A percentile compares a stretch with the other conserved stretches of the same genome.
Evolutionary conservation across 805 yeast species (phyloP).

Genomic region (Clavispora carvajalis): DNA sequence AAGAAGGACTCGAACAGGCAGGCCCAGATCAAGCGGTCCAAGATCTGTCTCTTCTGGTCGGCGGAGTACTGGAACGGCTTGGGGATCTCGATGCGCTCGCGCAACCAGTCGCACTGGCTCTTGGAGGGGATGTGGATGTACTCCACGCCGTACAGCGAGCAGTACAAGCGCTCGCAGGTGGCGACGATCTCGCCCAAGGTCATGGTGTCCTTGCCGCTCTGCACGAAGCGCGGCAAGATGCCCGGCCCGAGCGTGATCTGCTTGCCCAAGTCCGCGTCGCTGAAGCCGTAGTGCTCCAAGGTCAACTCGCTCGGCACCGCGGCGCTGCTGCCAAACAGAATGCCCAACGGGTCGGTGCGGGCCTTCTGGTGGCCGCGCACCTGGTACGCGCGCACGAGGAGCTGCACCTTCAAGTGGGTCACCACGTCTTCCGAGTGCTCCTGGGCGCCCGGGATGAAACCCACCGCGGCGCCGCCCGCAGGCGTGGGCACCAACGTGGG

Average conservation of each 20-base stretch:
- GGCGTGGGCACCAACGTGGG: slow-evolving; percentile 85
- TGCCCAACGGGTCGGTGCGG: slow-evolving; percentile 89
- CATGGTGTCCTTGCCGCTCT: slow-evolving; percentile 56
- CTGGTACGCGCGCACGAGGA: slow-evolving; percentile 96
- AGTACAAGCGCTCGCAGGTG: slow-evolving; percentile 78
- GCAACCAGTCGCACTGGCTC: slow-evolving; percentile 95
- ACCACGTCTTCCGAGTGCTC: slow-evolving; percentile 59
- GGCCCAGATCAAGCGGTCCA: slow-evolving; percentile 96
- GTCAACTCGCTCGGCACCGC: slow-evolving; percentile 81
- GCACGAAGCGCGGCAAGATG: slow-evolving; percentile 86
- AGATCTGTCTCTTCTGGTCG: slow-evolving; percentile 92
- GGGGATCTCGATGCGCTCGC: slow-evolving; percentile 94
- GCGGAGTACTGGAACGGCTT: slow-evolving; percentile 72
- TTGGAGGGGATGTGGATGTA: slow-evolving; percentile 95
- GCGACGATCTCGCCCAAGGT: slow-evolving; percentile 73
- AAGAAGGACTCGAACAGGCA: slow-evolving; percentile 89
- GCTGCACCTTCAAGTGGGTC: slow-evolving; percentile 90
- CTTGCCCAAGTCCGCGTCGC: slow-evolving; percentile 77
- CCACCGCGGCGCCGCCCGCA: slow-evolving; percentile 61
- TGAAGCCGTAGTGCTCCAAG: slow-evolving; percentile 86
- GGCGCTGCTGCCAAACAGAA: slow-evolving; percentile 71
- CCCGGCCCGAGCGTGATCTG: slow-evolving; percentile 95
- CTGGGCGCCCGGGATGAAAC: slow-evolving; percentile 49
- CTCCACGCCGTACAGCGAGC: slow-evolving; percentile 87
- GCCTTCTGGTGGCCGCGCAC: slow-evolving; percentile 98